Base-by-base conservation (phyloP, 1,139 yeast species). In the Zygotorulaspora mrakii region DNA sequence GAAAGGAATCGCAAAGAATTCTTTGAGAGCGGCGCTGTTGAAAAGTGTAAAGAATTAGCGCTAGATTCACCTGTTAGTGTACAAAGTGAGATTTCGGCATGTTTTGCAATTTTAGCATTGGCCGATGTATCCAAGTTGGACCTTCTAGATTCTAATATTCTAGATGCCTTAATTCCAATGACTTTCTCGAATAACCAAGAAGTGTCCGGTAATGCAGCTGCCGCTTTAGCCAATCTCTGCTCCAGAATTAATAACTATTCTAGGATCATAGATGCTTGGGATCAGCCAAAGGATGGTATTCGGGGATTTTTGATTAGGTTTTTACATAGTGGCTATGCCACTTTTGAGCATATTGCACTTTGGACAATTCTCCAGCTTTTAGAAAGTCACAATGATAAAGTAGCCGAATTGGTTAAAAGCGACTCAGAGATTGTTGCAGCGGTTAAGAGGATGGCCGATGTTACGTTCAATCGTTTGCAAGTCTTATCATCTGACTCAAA, bases 201-300 rank as follows among this genome's bases (percentile, higher is more conserved):
- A 66, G 97, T 91, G 12, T 94, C 96, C 65, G 99, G 99, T 41
- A 91, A 94, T 64, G 85, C 96, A 3, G 98, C 97, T 14, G 98
- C 98, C 21, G 98, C 99, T 1, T 74, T 91, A 52, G 99, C 98
- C 14, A 91, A 91, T 61, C 70, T 91, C 53, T 88, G 96, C 53
- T 87, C 96, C 7, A 79, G 96, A 65, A 88, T 91, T 25, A 59
- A 59, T 37, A 77, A 76, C 53, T 91, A 89, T 64, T 76, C 79
- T 48, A 82, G 83, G 50, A 86, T 94, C 48, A 74, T 88, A 45
- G 74, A 77, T 47, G 76, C 81, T 53, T 91, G 97, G 95, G 69
- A 76, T 24, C 70, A 70, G 49, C 95, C 96, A 30, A 76, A 76
- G 42, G 89, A 86, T 45, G 97, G 97, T 45, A 83, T 94, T 45